phyloP scores from a whole-genome alignment of 2,329 filamentous ascomycete genomes.

The Aureobasidium sp. region DNA sequence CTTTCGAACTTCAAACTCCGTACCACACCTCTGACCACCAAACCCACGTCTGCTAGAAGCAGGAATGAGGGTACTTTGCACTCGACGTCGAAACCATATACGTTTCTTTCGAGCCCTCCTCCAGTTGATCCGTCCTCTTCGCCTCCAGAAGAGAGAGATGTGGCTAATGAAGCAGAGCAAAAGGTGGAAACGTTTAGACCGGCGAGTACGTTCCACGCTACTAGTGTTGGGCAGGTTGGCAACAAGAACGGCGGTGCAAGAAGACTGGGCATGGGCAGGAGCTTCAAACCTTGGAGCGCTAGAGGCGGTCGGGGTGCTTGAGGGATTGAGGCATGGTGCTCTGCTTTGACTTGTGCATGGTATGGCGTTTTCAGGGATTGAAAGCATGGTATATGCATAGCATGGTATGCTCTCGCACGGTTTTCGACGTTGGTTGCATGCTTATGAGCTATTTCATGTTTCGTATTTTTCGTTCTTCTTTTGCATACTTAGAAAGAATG shows the following conservation, averaged over 20 bases:
- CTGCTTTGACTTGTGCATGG: too few species aligned
- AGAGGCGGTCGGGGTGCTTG: slow-evolving; percentile 14
- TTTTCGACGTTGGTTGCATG: too few species aligned
- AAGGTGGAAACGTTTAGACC: slow-evolving; percentile 22
- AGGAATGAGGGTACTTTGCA: slow-evolving; percentile 11
- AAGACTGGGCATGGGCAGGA: slow-evolving; percentile 40
- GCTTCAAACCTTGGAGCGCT: slow-evolving; percentile 42
- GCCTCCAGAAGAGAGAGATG: slow-evolving; percentile 14
- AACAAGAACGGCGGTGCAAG: slow-evolving; percentile 23
- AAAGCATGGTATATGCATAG: too few species aligned
- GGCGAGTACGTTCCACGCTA: slow-evolving; percentile 35
- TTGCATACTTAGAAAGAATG: too few species aligned
- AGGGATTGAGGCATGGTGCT: too few species aligned
- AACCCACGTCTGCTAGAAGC: slow-evolving; percentile 15
- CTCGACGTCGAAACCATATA: slow-evolving; percentile 38
- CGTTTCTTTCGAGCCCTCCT: slow-evolving; percentile 37
- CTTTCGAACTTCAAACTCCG: slow-evolving; percentile 18
- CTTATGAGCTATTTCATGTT: too few species aligned
- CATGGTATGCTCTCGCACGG: too few species aligned
- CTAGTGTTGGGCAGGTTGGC: slow-evolving; percentile 29
- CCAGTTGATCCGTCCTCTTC: slow-evolving; percentile 18
- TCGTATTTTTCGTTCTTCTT: too few species aligned
- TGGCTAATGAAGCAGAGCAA: background rate
- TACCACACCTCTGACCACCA: slow-evolving; percentile 26
- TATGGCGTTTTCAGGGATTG: too few species aligned